Conservation (phyloP, 768 basidiomycete genomes). For the Leccinum rimulosum region DNA sequence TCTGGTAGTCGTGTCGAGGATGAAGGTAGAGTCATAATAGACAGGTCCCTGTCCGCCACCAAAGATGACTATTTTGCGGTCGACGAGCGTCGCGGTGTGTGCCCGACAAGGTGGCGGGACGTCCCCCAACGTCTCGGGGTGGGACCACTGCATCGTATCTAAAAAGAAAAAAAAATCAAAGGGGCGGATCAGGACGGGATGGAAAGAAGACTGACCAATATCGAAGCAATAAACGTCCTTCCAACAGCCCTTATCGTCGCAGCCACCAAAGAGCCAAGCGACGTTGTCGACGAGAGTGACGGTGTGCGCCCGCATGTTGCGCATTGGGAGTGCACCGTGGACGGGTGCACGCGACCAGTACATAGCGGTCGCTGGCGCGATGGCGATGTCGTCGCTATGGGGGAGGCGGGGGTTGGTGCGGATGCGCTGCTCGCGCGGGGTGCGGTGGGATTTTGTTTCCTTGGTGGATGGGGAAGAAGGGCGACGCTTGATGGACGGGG, state of each 20-base stretch:
- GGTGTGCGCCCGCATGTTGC: slow-evolving; percentile 77
- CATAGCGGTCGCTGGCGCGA: slow-evolving; percentile 71
- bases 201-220: slow-evolving; percentile 49
- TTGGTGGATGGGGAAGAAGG: slow-evolving; percentile 30
- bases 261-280: slow-evolving; percentile 89
- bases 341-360: slow-evolving; percentile 86
- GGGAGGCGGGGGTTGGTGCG: slow-evolving; percentile 57
- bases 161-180: neutral
- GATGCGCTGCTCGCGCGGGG: slow-evolving; percentile 31
- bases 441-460: slow-evolving; percentile 19
- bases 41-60: slow-evolving; percentile 82
- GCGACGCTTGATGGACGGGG: slow-evolving; percentile 26
- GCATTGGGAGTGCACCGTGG: slow-evolving; percentile 63
- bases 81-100: slow-evolving; percentile 83
- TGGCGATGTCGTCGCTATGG: slow-evolving; percentile 55
- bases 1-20: slow-evolving; percentile 75
- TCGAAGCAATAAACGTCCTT: slow-evolving; percentile 84
- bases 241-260: slow-evolving; percentile 74
- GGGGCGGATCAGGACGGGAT: neutral
- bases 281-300: slow-evolving; percentile 79
- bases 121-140: slow-evolving; percentile 74
- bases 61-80: slow-evolving; percentile 76
- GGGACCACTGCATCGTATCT: slow-evolving; percentile 92
- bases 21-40: slow-evolving; percentile 82
- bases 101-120: slow-evolving; percentile 81